Evolutionary conservation across 2,329 filamentous ascomycete genomes (phyloP).

Genomic region (Penicillium sp.): DNA sequence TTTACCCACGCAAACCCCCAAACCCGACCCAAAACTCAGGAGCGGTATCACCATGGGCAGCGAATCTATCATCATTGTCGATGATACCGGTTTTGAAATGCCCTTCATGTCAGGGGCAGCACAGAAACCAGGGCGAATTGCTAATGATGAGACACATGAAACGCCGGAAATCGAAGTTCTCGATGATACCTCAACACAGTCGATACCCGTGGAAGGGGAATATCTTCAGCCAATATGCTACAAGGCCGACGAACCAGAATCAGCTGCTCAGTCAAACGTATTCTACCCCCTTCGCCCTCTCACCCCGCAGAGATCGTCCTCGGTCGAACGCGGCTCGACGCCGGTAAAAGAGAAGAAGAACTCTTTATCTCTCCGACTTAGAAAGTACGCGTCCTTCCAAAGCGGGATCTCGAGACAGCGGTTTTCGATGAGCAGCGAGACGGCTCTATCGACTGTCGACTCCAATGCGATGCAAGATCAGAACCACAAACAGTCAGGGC

Average conservation of each 20-base stretch:
- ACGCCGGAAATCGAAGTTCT: background rate
- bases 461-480: slow-evolving; percentile 16
- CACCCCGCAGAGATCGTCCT: slow-evolving; percentile 27
- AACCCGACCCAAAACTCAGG: slow-evolving; percentile 34
- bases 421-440: slow-evolving; percentile 24
- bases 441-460: slow-evolving; percentile 14
- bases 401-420: slow-evolving; percentile 38
- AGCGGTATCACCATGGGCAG: slow-evolving; percentile 73
- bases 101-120: slow-evolving; percentile 41
- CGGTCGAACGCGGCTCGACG: slow-evolving; percentile 22
- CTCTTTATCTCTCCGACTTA: slow-evolving; percentile 35
- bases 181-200: slow-evolving; percentile 17
- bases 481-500: slow-evolving; percentile 31
- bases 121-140: slow-evolving; percentile 4
- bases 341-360: slow-evolving; percentile 23
- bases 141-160: background rate
- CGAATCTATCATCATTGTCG: slow-evolving; percentile 85
- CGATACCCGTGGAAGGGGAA: slow-evolving; percentile 23
- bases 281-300: slow-evolving; percentile 16
- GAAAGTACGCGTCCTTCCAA: slow-evolving; percentile 46
- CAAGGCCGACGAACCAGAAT: slow-evolving; percentile 18
- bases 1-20: slow-evolving; percentile 8
- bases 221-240: slow-evolving; percentile 30
- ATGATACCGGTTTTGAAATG: slow-evolving; percentile 52
- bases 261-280: slow-evolving; percentile 10